Evolutionary conservation across 1,284 basidiomycete genomes (phyloP).

Genomic region (Ganoderma boninense): DNA sequence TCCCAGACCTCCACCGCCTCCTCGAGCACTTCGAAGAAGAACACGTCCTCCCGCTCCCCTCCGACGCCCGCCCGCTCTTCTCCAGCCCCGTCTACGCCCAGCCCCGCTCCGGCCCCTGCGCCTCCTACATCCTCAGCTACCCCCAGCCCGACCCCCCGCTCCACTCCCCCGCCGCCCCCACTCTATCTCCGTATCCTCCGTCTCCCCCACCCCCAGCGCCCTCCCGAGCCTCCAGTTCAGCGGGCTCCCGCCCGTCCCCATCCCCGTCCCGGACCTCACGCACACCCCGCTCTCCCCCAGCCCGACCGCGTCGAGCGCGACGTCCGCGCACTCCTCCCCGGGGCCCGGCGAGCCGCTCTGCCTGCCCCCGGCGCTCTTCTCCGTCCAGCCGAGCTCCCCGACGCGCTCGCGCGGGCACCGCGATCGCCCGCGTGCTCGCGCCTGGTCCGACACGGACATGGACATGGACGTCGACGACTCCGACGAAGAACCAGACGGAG

Average conservation of each 20-base stretch:
- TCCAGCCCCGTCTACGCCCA: slow-evolving; percentile 32
- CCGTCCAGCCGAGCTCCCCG: slow-evolving; percentile 26
- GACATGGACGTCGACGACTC: neutral
- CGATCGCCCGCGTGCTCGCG: slow-evolving; percentile 5
- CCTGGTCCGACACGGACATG: neutral
- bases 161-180: slow-evolving; percentile 17
- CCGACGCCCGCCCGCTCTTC: slow-evolving; percentile 40
- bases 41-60: slow-evolving; percentile 55
- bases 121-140: slow-evolving; percentile 44
- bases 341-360: slow-evolving; percentile 33
- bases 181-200: slow-evolving; percentile 12
- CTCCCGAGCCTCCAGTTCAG: slow-evolving; percentile 24
- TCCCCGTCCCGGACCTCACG: slow-evolving; percentile 26
- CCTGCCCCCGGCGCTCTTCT: slow-evolving; percentile 41
- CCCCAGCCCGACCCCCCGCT: slow-evolving; percentile 41
- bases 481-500: too few species aligned
- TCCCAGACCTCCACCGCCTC: slow-evolving; percentile 72
- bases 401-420: neutral
- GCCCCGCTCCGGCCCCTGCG: slow-evolving; percentile 27
- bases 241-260: slow-evolving; percentile 17
- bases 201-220: neutral
- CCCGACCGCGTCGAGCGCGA: slow-evolving; percentile 20
- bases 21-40: slow-evolving; percentile 73
- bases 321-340: slow-evolving; percentile 32
- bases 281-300: slow-evolving; percentile 28